Percentiles rank a stretch among this genome's conserved stretches.
These are phyloP conservation scores for Chaetomiaceae sp. DNA, from an alignment of 2,329 filamentous ascomycete genomes.

Conservation along the genomic window DNA sequence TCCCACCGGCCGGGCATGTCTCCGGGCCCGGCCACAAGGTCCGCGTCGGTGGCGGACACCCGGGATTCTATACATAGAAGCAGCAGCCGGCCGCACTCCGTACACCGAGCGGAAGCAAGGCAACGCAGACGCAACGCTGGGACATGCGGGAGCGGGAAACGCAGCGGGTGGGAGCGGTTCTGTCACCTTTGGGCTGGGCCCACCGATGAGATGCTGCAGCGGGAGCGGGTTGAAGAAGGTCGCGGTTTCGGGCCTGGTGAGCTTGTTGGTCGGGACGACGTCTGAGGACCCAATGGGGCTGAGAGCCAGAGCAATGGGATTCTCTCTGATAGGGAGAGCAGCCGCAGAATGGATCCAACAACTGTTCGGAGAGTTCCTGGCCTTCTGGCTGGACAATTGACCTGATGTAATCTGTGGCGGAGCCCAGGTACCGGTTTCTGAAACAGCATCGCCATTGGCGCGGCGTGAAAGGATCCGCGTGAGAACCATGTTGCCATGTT, in stretches of 20 bases:
- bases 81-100: neutral
- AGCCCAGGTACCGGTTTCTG: conserved; percentile 12
- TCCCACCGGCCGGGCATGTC: neutral
- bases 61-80: conserved; percentile 6
- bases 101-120: neutral
- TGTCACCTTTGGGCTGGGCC: neutral
- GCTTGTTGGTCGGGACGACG: conserved; percentile 8
- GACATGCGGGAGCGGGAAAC: neutral
- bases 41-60: neutral
- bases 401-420: conserved; percentile 8
- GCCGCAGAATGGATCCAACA: conserved; percentile 4
- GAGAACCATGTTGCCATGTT: conserved; percentile 6
- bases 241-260: neutral
- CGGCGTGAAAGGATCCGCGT: conserved; percentile 13
- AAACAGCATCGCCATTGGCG: conserved; percentile 18
- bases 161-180: neutral
- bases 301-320: conserved; percentile 12
- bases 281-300: conserved; percentile 5
- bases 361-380: neutral
- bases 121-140: neutral
- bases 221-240: neutral
- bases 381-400: conserved; percentile 4
- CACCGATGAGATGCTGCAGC: neutral
- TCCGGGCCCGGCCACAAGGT: neutral
- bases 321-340: conserved; percentile 12